phyloP scores from a whole-genome alignment of 345 rosid species.

The Populus ilicifolia region DNA sequence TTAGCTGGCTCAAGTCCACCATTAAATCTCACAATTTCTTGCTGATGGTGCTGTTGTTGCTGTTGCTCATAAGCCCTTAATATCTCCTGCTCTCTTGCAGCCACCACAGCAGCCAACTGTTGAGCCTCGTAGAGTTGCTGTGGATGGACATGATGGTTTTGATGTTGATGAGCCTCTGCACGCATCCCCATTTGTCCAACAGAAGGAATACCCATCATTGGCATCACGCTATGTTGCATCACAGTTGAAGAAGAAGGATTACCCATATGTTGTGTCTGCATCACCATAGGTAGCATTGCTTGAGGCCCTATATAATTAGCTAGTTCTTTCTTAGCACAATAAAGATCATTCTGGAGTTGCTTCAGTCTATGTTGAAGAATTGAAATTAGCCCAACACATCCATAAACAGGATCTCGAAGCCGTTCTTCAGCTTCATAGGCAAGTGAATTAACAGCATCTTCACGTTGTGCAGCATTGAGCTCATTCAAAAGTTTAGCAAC shows the following conservation, averaged over 20 bases:
- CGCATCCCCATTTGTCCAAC: slow-evolving; percentile 33
- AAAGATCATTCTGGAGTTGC: slow-evolving; percentile 45
- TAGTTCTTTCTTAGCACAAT: slow-evolving; percentile 55
- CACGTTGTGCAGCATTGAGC: slow-evolving; percentile 44
- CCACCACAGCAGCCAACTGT: slow-evolving; percentile 51
- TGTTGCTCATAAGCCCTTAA: slow-evolving; percentile 49
- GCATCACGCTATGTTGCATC: slow-evolving; percentile 33
- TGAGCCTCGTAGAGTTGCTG: slow-evolving; percentile 62
- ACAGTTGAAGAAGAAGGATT: slow-evolving; percentile 36
- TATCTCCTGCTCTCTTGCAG: slow-evolving; percentile 63
- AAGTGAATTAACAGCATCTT: slow-evolving; percentile 76
- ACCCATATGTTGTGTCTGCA: slow-evolving; percentile 34
- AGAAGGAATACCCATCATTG: slow-evolving; percentile 49
- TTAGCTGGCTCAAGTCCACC: slow-evolving; percentile 33
- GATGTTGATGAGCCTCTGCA: slow-evolving; percentile 30
- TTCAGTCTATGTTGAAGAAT: slow-evolving; percentile 63
- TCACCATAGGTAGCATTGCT: slow-evolving; percentile 42
- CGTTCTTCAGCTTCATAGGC: slow-evolving; percentile 78
- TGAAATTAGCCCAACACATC: slow-evolving; percentile 74
- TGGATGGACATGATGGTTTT: slow-evolving; percentile 33
- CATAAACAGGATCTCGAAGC: slow-evolving; percentile 76
- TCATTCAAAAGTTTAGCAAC: slow-evolving; percentile 70
- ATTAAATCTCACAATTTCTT: slow-evolving; percentile 44
- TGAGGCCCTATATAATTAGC: slow-evolving; percentile 46
- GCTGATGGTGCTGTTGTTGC: slow-evolving; percentile 34